A percentile compares a stretch with the other conserved stretches of the same genome.
Conservation (phyloP, 2,329 filamentous ascomycete genomes). For the Aspergillus ibericus region DNA sequence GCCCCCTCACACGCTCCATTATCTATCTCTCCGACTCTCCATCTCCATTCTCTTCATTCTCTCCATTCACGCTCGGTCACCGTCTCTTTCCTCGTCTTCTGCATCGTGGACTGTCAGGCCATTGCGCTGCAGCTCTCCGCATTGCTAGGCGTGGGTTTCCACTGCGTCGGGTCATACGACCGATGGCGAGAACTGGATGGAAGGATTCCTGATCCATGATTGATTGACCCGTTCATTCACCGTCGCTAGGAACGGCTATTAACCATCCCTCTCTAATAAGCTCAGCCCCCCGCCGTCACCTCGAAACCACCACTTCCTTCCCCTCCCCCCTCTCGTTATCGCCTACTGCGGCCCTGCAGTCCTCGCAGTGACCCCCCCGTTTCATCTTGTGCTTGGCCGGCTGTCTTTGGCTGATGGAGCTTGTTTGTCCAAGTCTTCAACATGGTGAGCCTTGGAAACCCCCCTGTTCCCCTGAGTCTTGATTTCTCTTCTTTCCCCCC, state of each 20-base stretch:
- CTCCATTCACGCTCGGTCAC: background rate
- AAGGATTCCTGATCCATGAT: background rate
- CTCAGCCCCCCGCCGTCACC: background rate
- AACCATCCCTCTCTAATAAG: background rate
- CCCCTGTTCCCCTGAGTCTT: background rate
- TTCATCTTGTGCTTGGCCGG: background rate
- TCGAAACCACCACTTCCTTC: background rate
- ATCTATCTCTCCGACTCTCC: too few relatives aligned
- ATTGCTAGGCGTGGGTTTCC: background rate
- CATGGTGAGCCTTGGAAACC: background rate
- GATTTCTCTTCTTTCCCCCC: background rate
- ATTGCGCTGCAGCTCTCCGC: conserved; percentile 8
- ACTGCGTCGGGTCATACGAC: conserved; percentile 5
- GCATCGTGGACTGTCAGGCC: conserved; percentile 5
- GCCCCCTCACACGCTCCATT: too few relatives aligned
- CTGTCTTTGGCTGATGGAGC: conserved; percentile 6
- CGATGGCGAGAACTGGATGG: conserved; percentile 1
- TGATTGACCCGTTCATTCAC: background rate
- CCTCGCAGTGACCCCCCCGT: background rate
- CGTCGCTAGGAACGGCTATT: conserved; percentile 1
- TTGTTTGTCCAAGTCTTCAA: background rate
- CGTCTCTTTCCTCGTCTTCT: background rate
- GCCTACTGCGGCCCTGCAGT: background rate
- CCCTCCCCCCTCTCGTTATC: conserved; percentile 1
- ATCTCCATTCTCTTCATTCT: background rate